Evolutionary conservation across 257 asterid genomes (phyloP).

Genomic region (Thymus mandschuricus): DNA sequence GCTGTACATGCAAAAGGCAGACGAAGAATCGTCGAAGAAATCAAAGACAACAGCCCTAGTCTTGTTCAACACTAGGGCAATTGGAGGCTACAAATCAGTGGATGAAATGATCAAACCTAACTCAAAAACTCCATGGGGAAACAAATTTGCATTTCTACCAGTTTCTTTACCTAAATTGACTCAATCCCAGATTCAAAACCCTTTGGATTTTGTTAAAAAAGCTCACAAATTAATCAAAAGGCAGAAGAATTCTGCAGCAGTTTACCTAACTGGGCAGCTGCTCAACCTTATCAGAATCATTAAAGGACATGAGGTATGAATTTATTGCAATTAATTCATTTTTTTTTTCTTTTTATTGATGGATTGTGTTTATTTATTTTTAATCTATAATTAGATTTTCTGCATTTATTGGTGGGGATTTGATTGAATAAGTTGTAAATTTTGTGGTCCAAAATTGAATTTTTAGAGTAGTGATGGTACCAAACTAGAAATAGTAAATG

Average conservation of each 20-base stretch:
- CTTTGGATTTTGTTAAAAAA: conserved; percentile 48
- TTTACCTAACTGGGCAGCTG: conserved; percentile 49
- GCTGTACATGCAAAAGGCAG: conserved; percentile 57
- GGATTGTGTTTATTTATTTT: background rate
- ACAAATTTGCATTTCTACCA: conserved; percentile 59
- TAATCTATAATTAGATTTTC: too few species aligned
- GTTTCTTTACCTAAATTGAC: conserved; percentile 50
- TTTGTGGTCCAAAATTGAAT: too few species aligned
- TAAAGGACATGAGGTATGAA: conserved; percentile 63
- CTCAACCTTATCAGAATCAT: conserved; percentile 45
- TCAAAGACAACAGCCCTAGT: conserved; percentile 54
- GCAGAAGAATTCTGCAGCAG: conserved; percentile 55
- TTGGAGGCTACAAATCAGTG: conserved; percentile 65
- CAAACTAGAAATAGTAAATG: too few species aligned
- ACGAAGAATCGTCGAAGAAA: conserved; percentile 28
- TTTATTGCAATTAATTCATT: background rate
- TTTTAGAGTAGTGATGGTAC: too few species aligned
- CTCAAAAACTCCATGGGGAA: conserved; percentile 68
- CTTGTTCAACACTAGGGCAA: conserved; percentile 60
- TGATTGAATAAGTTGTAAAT: too few species aligned
- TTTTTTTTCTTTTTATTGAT: background rate
- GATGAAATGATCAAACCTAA: conserved; percentile 64
- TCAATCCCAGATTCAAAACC: conserved; percentile 27
- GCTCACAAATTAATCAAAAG: conserved; percentile 54
- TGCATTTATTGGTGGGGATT: too few species aligned